Percentiles rank a stretch among this genome's conserved stretches.
Evolutionary conservation across 2,329 filamentous ascomycete genomes (phyloP).

Genomic region (Xylaria sp.): DNA sequence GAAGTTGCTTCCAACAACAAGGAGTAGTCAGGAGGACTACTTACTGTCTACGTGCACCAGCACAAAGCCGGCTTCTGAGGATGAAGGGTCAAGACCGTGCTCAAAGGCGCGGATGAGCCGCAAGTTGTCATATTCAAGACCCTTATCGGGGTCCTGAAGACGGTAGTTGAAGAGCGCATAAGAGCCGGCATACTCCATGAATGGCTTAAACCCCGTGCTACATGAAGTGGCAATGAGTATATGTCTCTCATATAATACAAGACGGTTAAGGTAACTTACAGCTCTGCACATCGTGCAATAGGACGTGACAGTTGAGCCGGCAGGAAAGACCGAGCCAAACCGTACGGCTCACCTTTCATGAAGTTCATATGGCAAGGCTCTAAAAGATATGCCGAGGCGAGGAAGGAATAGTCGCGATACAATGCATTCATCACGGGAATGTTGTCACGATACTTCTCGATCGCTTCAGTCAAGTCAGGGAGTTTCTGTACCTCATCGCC

Average conservation of each 20-base stretch:
- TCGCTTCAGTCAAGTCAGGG: slow-evolving; percentile 77
- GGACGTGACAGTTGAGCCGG: slow-evolving; percentile 82
- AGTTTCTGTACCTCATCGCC: slow-evolving; percentile 81
- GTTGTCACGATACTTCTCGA: slow-evolving; percentile 79
- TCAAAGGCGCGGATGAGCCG: slow-evolving; percentile 92
- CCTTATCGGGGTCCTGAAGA: slow-evolving; percentile 65
- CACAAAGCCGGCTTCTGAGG: slow-evolving; percentile 95
- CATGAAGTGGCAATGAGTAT: slow-evolving; percentile 14
- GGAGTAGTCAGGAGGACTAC: background rate
- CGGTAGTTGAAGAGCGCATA: slow-evolving; percentile 77
- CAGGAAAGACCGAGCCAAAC: slow-evolving; percentile 77
- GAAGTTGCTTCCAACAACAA: background rate
- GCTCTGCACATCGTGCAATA: slow-evolving; percentile 82
- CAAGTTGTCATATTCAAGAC: slow-evolving; percentile 74
- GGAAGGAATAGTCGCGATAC: slow-evolving; percentile 91
- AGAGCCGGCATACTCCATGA: slow-evolving; percentile 85
- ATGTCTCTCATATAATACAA: slow-evolving; percentile 3
- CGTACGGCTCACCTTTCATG: slow-evolving; percentile 78
- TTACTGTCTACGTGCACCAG: slow-evolving; percentile 86
- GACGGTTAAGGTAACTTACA: slow-evolving; percentile 69
- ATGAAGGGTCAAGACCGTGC: slow-evolving; percentile 83
- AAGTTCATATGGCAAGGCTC: slow-evolving; percentile 88
- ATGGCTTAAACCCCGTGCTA: slow-evolving; percentile 82
- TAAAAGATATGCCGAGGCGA: slow-evolving; percentile 88
- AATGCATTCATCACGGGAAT: slow-evolving; percentile 84